Conservation (phyloP, 768 basidiomycete genomes). For the Kwoniella sp. region DNA sequence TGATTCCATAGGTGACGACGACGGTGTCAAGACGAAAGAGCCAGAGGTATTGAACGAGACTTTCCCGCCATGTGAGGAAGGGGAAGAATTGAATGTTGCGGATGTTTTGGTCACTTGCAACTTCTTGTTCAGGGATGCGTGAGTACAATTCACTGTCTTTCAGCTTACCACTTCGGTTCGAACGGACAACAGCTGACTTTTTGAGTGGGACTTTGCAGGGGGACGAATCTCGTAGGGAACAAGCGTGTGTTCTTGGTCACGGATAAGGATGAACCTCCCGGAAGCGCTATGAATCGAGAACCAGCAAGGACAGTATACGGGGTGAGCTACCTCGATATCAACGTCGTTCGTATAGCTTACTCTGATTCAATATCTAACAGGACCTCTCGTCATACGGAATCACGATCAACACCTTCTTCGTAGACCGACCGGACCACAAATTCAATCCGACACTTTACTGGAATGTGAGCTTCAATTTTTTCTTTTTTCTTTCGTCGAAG, state of each 20-base stretch:
- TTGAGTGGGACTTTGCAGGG: slow-evolving; percentile 57
- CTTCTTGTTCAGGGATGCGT: slow-evolving; percentile 87
- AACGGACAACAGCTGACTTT: not conserved
- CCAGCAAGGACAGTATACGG: slow-evolving; percentile 49
- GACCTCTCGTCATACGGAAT: slow-evolving; percentile 45
- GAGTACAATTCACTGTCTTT: slow-evolving; percentile 34
- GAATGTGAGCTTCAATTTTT: slow-evolving; percentile 33
- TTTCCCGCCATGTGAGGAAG: slow-evolving; percentile 67
- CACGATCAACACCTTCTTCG: slow-evolving; percentile 48
- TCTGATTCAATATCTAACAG: too few relatives aligned
- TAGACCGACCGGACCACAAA: slow-evolving; percentile 39
- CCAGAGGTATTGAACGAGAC: slow-evolving; percentile 62
- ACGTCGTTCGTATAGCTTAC: too few relatives aligned
- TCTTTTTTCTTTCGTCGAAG: not conserved
- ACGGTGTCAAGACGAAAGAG: slow-evolving; percentile 28
- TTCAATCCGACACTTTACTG: slow-evolving; percentile 47
- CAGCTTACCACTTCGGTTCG: slow-evolving; percentile 9
- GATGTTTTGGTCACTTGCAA: slow-evolving; percentile 90
- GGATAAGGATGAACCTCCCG: slow-evolving; percentile 74
- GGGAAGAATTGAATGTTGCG: slow-evolving; percentile 70
- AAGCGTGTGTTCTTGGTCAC: slow-evolving; percentile 93
- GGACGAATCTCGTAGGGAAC: slow-evolving; percentile 68
- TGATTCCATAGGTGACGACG: slow-evolving; percentile 60
- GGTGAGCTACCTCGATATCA: too few relatives aligned
- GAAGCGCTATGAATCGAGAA: slow-evolving; percentile 27